Conservation (phyloP, 2,329 filamentous ascomycete species). For the Claviceps spartinae region DNA sequence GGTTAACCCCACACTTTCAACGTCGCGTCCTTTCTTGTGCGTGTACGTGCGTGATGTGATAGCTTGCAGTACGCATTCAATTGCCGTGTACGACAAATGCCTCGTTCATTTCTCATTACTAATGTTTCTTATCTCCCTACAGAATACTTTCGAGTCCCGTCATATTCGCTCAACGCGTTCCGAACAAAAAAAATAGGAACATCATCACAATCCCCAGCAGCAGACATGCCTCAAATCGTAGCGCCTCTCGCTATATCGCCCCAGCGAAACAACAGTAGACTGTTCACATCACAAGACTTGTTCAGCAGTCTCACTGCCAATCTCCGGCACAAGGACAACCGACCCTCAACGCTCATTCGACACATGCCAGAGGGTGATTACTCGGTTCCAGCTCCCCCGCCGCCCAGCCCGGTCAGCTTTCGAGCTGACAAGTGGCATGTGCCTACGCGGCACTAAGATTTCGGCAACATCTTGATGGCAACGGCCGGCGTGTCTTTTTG, state of each 20-base stretch:
- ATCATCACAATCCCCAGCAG: not conserved
- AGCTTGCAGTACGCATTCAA: not conserved
- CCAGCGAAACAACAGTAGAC: conserved; percentile 29
- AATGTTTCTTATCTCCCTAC: not conserved
- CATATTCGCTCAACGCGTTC: not conserved
- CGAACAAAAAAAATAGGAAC: not conserved
- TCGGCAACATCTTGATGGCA: not conserved
- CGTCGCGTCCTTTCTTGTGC: not conserved
- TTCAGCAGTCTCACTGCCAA: conserved; percentile 40
- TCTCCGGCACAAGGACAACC: conserved; percentile 28
- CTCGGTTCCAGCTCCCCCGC: conserved; percentile 50
- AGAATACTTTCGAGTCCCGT: not conserved
- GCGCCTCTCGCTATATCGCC: conserved; percentile 34
- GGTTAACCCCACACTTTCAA: not conserved
- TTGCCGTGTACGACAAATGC: not conserved
- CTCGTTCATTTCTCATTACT: not conserved
- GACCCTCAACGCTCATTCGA: conserved; percentile 33
- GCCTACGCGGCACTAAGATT: conserved; percentile 1
- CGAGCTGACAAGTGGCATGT: conserved; percentile 26
- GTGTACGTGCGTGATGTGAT: not conserved
- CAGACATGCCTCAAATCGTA: conserved; percentile 23
- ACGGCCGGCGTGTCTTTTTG: not conserved
- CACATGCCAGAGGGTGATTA: conserved; percentile 46
- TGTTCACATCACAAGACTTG: conserved; percentile 35
- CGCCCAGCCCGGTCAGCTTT: conserved; percentile 50